These are phyloP conservation scores for Patellaria atrata DNA, from an alignment of 495 filamentous ascomycete species.

Conservation along the genomic window DNA sequence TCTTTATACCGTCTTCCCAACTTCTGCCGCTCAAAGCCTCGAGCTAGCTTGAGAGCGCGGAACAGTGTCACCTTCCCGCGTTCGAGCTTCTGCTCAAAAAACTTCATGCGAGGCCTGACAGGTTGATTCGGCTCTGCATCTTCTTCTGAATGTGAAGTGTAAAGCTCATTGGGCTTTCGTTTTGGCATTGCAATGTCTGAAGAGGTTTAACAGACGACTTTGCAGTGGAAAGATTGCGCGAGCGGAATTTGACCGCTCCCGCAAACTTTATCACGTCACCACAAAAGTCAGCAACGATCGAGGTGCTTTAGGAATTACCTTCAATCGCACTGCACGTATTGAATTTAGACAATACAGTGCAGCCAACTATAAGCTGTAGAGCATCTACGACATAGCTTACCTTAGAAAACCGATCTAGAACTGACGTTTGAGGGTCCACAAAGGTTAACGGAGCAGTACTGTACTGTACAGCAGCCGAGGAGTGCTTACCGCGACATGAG, in stretches of 20 bases:
- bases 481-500: no score
- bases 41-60: slow-evolving; percentile 60
- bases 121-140: neutral
- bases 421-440: neutral
- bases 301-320: no score
- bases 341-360: no score
- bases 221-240: no score
- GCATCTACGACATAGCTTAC: neutral
- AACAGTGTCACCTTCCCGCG: slow-evolving; percentile 46
- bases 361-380: slow-evolving; percentile 1
- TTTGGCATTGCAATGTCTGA: no score
- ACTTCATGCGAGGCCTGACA: slow-evolving; percentile 11
- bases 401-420: neutral
- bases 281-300: no score
- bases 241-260: no score
- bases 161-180: slow-evolving; percentile 7
- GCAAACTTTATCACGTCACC: no score
- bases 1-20: slow-evolving; percentile 61
- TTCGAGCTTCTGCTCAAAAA: slow-evolving; percentile 39
- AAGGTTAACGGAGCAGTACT: no score
- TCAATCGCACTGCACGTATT: no score
- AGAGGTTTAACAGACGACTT: no score
- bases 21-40: slow-evolving; percentile 83
- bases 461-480: no score
- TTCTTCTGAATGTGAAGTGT: neutral